Percentiles rank a stretch among this genome's conserved stretches.
phyloP scores from a whole-genome alignment of 2,329 filamentous ascomycete genomes.

The Chaetomiaceae sp. region DNA sequence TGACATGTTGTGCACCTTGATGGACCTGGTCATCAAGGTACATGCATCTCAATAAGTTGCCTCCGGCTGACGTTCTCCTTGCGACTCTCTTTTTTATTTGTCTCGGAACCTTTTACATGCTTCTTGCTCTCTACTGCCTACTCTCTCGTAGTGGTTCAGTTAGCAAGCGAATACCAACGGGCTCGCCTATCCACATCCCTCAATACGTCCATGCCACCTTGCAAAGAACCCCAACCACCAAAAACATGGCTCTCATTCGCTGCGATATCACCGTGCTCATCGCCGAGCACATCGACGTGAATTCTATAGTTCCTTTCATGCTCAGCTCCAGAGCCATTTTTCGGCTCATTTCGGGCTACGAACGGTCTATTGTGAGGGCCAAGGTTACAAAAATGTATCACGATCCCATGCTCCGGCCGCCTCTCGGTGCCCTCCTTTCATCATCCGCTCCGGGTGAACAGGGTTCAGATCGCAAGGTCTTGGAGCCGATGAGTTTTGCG shows the following conservation, averaged over 20 bases:
- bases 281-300: slow-evolving; percentile 6
- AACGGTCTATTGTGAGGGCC: slow-evolving; percentile 8
- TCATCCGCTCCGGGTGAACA: neutral
- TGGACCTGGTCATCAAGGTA: slow-evolving; percentile 6
- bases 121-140: too few relatives aligned
- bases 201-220: too few relatives aligned
- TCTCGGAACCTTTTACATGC: neutral
- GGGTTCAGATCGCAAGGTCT: neutral
- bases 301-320: slow-evolving; percentile 3
- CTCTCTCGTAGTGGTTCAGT: too few relatives aligned
- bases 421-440: slow-evolving; percentile 2
- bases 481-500: neutral
- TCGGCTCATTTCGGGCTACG: neutral
- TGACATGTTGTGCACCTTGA: slow-evolving; percentile 1
- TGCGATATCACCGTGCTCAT: slow-evolving; percentile 3
- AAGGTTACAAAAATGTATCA: neutral
- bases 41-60: neutral
- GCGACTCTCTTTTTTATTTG: neutral
- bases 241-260: neutral
- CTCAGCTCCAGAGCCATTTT: slow-evolving; percentile 5
- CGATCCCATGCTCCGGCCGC: neutral
- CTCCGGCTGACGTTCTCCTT: neutral
- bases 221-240: too few relatives aligned
- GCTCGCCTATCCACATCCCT: too few relatives aligned
- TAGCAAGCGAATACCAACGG: too few relatives aligned